phyloP scores from a whole-genome alignment of 192 early-diverging fungal species.

The Jimgerdemannia flammicorona region DNA sequence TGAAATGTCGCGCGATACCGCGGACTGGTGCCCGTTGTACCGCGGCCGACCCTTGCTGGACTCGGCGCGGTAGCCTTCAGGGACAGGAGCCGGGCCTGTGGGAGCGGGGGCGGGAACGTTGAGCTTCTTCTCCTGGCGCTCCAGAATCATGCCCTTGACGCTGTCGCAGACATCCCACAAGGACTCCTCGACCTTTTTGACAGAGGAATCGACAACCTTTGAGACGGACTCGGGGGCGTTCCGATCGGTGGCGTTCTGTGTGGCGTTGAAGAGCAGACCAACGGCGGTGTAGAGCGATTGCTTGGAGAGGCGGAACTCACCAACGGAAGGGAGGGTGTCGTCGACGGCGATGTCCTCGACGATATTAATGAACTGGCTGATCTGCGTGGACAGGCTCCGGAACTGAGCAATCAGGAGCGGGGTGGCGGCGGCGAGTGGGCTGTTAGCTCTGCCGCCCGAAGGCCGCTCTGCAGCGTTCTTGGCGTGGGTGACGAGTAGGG shows the following conservation, averaged over 20 bases:
- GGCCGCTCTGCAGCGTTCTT: neutral
- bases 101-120: slow-evolving; percentile 1
- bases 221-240: neutral
- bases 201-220: slow-evolving; percentile 7
- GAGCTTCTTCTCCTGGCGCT: slow-evolving; percentile 15
- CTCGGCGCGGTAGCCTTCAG: neutral
- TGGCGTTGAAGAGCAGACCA: slow-evolving; percentile 21
- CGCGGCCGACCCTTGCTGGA: neutral
- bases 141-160: slow-evolving; percentile 21
- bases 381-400: slow-evolving; percentile 22
- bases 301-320: slow-evolving; percentile 17
- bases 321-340: neutral
- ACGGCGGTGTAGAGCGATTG: slow-evolving; percentile 27
- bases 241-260: slow-evolving; percentile 24
- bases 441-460: neutral
- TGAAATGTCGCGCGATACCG: neutral
- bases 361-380: slow-evolving; percentile 28
- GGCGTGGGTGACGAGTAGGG: neutral
- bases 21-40: too few species aligned
- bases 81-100: neutral
- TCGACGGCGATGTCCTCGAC: slow-evolving; percentile 19
- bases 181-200: slow-evolving; percentile 9
- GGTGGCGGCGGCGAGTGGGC: slow-evolving; percentile 12
- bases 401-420: slow-evolving; percentile 33
- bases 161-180: slow-evolving; percentile 17